These are phyloP conservation scores for Neonectria faginata DNA, from an alignment of 2,329 filamentous ascomycete species.

Conservation along the genomic window DNA sequence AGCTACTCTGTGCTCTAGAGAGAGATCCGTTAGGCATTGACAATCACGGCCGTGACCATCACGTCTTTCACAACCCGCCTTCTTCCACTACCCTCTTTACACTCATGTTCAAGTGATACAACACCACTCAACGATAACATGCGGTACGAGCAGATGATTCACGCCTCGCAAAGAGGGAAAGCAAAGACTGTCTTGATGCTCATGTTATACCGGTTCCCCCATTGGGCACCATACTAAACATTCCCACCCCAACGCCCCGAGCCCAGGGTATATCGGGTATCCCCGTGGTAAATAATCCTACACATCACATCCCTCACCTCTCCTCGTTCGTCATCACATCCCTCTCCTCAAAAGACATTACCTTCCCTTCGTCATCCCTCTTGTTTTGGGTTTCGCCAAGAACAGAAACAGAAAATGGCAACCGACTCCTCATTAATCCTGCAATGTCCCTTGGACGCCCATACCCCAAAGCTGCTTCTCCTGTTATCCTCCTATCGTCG, in stretches of 20 bases:
- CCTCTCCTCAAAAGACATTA: slow-evolving; percentile 22
- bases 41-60: slow-evolving; percentile 1
- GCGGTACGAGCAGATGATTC: neutral
- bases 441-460: neutral
- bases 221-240: slow-evolving; percentile 32
- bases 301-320: slow-evolving; percentile 25
- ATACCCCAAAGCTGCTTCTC: neutral
- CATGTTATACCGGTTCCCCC: slow-evolving; percentile 16
- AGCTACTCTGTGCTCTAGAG: neutral
- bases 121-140: neutral
- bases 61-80: neutral
- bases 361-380: slow-evolving; percentile 10
- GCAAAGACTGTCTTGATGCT: slow-evolving; percentile 30
- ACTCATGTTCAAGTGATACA: neutral
- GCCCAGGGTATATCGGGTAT: slow-evolving; percentile 48
- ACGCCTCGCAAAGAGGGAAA: slow-evolving; percentile 19
- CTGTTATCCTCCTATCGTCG: neutral
- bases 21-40: neutral
- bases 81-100: neutral
- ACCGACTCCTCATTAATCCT: slow-evolving; percentile 24
- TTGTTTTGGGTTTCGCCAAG: slow-evolving; percentile 1
- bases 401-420: slow-evolving; percentile 19
- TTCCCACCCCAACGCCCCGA: slow-evolving; percentile 43
- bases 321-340: slow-evolving; percentile 23
- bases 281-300: slow-evolving; percentile 40